These are phyloP conservation scores for Macrophomina pseudophaseolina DNA, from an alignment of 2,329 filamentous ascomycete genomes.

Conservation along the genomic window DNA sequence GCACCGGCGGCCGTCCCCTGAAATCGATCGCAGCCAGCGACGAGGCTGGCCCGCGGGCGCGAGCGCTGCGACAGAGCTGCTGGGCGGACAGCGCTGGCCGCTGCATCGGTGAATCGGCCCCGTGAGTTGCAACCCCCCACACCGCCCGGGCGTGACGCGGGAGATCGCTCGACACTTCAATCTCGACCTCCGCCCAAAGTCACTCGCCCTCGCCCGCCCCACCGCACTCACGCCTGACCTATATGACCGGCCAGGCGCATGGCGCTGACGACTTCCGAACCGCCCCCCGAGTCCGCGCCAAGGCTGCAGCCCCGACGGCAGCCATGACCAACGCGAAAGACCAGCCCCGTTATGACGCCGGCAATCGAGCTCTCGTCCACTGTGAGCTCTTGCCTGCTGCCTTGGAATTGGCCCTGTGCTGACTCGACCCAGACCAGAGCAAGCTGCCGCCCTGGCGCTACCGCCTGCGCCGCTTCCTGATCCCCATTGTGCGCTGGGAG, in stretches of 20 bases:
- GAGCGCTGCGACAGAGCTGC: not conserved
- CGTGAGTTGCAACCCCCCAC: not conserved
- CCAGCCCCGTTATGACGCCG: conserved; percentile 63
- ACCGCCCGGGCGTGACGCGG: conserved; percentile 22
- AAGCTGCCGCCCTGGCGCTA: conserved; percentile 90
- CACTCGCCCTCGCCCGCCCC: conserved; percentile 19
- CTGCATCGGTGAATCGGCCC: conserved; percentile 17
- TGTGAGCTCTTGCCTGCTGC: conserved; percentile 42
- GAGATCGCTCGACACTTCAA: conserved; percentile 25
- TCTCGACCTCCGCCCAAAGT: conserved; percentile 23
- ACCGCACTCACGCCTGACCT: conserved; percentile 9
- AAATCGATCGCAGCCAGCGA: not conserved
- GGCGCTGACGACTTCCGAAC: conserved; percentile 15
- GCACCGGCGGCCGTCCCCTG: conserved; percentile 1
- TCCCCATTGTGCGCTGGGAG: conserved; percentile 91
- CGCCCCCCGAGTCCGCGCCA: not conserved
- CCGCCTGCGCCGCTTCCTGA: conserved; percentile 75
- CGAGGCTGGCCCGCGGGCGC: not conserved
- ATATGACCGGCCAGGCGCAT: conserved; percentile 26
- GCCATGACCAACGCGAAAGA: conserved; percentile 29
- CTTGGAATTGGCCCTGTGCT: conserved; percentile 4
- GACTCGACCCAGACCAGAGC: conserved; percentile 68
- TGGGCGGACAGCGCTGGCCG: not conserved
- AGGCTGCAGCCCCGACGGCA: conserved; percentile 17
- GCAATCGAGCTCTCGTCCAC: conserved; percentile 75